Evolutionary conservation across 2,329 filamentous ascomycete species (phyloP), one percentile per base, ranked within the genome.

Genomic region (Xylaria sp.): DNA sequence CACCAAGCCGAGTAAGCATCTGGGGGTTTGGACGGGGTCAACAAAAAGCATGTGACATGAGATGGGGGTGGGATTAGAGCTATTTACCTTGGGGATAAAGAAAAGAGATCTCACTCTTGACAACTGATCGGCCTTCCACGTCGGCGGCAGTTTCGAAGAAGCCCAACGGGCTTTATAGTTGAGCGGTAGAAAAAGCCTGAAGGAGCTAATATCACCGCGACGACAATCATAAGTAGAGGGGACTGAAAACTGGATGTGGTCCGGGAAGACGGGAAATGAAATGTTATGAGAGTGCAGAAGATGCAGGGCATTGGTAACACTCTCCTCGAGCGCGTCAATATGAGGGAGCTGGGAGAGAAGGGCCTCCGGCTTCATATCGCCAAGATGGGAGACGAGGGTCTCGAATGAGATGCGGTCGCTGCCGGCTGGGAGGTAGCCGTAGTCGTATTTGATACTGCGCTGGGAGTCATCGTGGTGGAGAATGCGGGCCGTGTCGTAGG

Each of bases 271-370:
- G 39, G 59, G 59, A 47, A 67, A 67, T 27, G 50, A 67, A 39
- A 67, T 67, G n/a, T 57, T 63, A 24, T 47, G 39, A 47, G 51
- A 30, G 11, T 67, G 51, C 9, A 67, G 45, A 34, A 67, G 24
- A 8, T 55, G 27, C 53, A 67, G 36, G 48, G 30, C 59, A 47
- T 61, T n/a, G 24, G 60, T 12, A 14, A 68, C 27, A 34, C 61
- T 55, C 30, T 47, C 17, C 27, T 63, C 24, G 27, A 63, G 27
- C 24, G 27, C 39, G 36, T 63, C 27, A n/a, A 63, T 17, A 36
- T 53, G 56, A n/a, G 17, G 30, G 54, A 59, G 42, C 53, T 57
- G 30, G n/a, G 34, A 21, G n/a, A 56, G 4, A 24, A 65, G 27
- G 11, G 50, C 36, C 1, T 65, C 36, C 8, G 24, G 24, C 24